These are phyloP conservation scores for Bathelium albidoporum DNA, from an alignment of 495 filamentous ascomycete species.

Conservation along the genomic window DNA sequence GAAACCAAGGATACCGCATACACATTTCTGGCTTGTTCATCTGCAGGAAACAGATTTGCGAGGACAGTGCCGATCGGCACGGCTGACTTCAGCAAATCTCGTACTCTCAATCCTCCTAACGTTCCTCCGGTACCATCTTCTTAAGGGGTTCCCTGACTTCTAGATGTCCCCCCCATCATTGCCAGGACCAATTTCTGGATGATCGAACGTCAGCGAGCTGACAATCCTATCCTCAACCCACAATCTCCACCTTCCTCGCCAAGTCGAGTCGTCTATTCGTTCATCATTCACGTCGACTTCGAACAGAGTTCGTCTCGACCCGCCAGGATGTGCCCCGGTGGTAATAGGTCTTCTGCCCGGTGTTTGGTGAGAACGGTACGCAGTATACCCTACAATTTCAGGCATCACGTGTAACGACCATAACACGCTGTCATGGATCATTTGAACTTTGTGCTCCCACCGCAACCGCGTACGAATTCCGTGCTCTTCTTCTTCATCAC, in stretches of 20 bases:
- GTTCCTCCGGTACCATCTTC: too few relatives aligned
- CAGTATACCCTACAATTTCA: background rate
- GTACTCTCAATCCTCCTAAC: too few relatives aligned
- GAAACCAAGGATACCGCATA: too few relatives aligned
- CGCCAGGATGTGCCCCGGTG: background rate
- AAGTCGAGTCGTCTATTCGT: background rate
- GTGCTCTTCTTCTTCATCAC: background rate
- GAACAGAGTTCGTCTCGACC: background rate
- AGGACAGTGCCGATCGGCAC: too few relatives aligned
- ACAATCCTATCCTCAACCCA: background rate
- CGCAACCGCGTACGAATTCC: background rate
- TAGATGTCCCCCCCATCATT: too few relatives aligned
- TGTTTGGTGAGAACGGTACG: background rate
- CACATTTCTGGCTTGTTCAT: too few relatives aligned
- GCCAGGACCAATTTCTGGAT: too few relatives aligned
- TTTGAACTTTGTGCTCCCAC: background rate
- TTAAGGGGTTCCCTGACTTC: too few relatives aligned
- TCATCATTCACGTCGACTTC: background rate
- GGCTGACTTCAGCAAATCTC: too few relatives aligned
- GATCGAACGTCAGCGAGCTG: background rate
- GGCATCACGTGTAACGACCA: background rate
- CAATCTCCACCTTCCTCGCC: background rate
- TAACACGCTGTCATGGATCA: background rate
- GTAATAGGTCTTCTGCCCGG: background rate
- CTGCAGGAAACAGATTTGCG: too few relatives aligned